Evolutionary conservation across 2,329 filamentous ascomycete species (phyloP), one percentile per base, ranked within the genome.

Genomic region (Colletotrichum simmondsii): DNA sequence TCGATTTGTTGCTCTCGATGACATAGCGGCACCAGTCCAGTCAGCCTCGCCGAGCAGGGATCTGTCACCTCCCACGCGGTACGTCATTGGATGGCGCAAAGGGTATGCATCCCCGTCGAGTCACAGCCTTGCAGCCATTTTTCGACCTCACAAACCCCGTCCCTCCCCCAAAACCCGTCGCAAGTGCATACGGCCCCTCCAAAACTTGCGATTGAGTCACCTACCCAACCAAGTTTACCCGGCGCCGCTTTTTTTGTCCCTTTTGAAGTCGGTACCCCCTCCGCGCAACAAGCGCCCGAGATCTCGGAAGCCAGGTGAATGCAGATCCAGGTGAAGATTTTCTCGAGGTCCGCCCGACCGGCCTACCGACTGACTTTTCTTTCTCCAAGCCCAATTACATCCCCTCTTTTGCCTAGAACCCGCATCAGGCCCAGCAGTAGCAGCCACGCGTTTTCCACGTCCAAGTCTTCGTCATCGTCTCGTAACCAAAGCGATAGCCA

Each of bases 301-400:
- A 65, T 60, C 24, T 53, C 56, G 64, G 64, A 73, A 73, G 71
- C 66, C 71, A 73, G 68, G 71, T 73, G 71, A 73, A 73, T 73
- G 71, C 65, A 73, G 56, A 64, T 72, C 68, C 68, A 66, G 68
- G 35, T 72, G 68, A 60, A 66, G 49, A 68, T 66, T 72, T 72
- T 73, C 68, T 72, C 68, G 68, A 73, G 71, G 71, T 73, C 71
- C 70, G 71, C 71, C 68, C 64, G 71, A 64, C 71, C 71, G 71
- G 68, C 69, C 68, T 71, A 46, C 71, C 71, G 71, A 73, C 63
- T 72, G 71, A 73, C 71, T 68, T 67, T 73, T 73, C 62, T 62
- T 71, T 73, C 63, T 68, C 59, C 62, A 71, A 71, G 59, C 63
- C 62, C 71, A 52, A 63, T 72, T 72, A 30, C 62, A 71, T 62